Evolutionary conservation across 257 asterid species (phyloP), one percentile per base, ranked within the genome.

Genomic region (Eucommia ulmoides): DNA sequence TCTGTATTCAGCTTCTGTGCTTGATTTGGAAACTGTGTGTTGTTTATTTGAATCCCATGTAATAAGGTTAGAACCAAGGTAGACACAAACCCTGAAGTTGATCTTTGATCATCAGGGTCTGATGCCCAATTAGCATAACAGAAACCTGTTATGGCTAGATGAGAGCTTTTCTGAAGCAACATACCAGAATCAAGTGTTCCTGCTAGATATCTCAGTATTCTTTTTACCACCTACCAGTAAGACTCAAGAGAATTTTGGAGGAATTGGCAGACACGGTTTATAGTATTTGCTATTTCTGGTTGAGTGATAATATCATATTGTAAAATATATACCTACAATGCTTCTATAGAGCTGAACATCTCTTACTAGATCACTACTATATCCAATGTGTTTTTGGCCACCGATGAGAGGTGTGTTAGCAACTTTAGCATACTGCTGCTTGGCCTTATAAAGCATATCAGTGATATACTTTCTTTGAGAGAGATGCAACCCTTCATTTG

Each of bases 1-100:
- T 29, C 12, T 29, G 38, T 29, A 29, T 29, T 29, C 38, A 5
- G 38, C 33, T 17, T 57, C 55, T 5, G 55, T 57, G 48, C 49
- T 50, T 1, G 64, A 59, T 7, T 57, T 7, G 2, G 64, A n/a
- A 10, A 59, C 57, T 1, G 22, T 15, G 2, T 2, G 3, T 26
- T 51, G 59, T 19, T 60, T 60, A 7, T 33, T 51, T 19, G 58
- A 41, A 2, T 47, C 9, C 65, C 65, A 60, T 0, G 59, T 18
- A 20, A 52, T 19, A 0, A 42, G 46, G 16, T 24, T 18, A 3
- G 7, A 2, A 0, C 65, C 59, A 11, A 51, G 11, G 23, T 17
- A 41, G 5, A 25, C 17, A 44, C 49, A 49, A 19, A 60, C 0
- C 59, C 65, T 5, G 47, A 0, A 0, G 22, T 44, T 5, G 48